Conservation (phyloP, 163 green algal genomes). For the Prototheca stagnorum region DNA sequence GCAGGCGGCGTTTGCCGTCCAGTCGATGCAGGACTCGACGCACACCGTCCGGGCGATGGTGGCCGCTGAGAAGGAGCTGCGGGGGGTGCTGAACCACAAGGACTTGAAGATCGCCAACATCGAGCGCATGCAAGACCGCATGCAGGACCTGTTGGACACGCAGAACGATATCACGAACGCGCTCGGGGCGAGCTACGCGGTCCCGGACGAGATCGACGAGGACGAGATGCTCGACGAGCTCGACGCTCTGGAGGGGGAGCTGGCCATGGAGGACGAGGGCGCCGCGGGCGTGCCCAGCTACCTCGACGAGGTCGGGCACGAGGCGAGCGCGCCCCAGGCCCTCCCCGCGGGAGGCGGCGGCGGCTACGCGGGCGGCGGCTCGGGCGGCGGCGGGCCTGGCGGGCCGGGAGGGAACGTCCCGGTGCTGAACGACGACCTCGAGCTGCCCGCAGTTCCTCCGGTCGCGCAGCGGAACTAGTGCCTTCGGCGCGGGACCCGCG, state of each 20-base stretch:
- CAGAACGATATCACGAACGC: conserved; percentile 80
- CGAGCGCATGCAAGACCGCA: conserved; percentile 84
- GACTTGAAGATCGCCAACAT: conserved; percentile 82
- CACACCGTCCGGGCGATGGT: conserved; percentile 49
- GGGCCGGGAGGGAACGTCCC: no score
- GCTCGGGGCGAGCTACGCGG: conserved; percentile 64
- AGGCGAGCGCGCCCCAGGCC: conserved; percentile 18
- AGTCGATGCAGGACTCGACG: conserved; percentile 55
- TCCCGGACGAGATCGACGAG: conserved; percentile 94
- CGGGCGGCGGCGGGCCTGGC: conserved; percentile 11
- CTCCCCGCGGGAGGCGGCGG: conserved; percentile 37
- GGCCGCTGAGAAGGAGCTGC: conserved; percentile 69
- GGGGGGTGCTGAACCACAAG: conserved; percentile 61
- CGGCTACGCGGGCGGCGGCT: conserved; percentile 9
- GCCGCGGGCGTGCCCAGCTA: conserved; percentile 50
- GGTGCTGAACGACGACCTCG: conserved; percentile 24
- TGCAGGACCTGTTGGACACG: conserved; percentile 85
- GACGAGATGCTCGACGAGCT: conserved; percentile 80
- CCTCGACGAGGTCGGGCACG: conserved; percentile 44
- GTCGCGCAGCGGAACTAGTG: conserved; percentile 28
- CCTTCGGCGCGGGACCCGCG: no score
- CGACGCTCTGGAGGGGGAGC: conserved; percentile 82
- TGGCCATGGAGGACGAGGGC: conserved; percentile 39
- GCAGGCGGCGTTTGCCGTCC: conserved; percentile 70
- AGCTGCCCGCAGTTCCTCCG: conserved; percentile 29